phyloP scores from a whole-genome alignment of 148 eudicot species.

The Dysphania ambrosioides region DNA sequence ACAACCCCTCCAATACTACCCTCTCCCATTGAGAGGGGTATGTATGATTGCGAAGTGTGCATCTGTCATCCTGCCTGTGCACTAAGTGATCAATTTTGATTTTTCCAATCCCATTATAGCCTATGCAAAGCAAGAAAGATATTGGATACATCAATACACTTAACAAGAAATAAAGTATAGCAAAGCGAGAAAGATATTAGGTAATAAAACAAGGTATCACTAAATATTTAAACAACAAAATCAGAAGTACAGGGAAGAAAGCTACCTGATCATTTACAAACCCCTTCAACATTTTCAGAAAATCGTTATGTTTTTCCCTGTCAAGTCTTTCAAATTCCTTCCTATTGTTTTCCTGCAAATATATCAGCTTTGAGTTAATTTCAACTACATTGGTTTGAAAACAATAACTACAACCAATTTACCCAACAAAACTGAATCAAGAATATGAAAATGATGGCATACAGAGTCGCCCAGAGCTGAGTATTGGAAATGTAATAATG shows the following conservation, averaged over 20 bases:
- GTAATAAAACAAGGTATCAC: too few relatives aligned
- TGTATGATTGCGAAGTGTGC: neutral
- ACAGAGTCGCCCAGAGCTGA: neutral
- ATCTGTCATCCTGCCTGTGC: neutral
- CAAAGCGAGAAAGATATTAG: too few relatives aligned
- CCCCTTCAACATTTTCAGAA: constrained; percentile 83
- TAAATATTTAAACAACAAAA: too few relatives aligned
- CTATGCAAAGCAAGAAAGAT: constrained; percentile 1
- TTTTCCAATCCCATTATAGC: neutral
- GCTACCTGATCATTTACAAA: constrained; percentile 87
- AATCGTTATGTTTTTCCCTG: constrained; percentile 62
- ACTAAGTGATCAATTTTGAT: neutral
- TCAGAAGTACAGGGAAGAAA: constrained; percentile 4
- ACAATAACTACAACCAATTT: neutral
- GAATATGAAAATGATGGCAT: constrained; percentile 1
- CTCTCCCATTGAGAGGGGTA: neutral
- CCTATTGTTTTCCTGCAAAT: constrained; percentile 78
- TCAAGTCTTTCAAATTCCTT: constrained; percentile 73
- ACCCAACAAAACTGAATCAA: constrained; percentile 1
- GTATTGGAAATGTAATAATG: constrained; percentile 4
- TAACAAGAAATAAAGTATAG: neutral
- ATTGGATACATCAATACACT: neutral
- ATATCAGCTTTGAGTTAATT: constrained; percentile 19
- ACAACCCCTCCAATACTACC: neutral
- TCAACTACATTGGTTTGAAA: neutral